Evolutionary conservation across 2,329 filamentous ascomycete genomes (phyloP), one percentile per base, ranked within the genome.

Genomic region (Dryadomyces quercivorus): DNA sequence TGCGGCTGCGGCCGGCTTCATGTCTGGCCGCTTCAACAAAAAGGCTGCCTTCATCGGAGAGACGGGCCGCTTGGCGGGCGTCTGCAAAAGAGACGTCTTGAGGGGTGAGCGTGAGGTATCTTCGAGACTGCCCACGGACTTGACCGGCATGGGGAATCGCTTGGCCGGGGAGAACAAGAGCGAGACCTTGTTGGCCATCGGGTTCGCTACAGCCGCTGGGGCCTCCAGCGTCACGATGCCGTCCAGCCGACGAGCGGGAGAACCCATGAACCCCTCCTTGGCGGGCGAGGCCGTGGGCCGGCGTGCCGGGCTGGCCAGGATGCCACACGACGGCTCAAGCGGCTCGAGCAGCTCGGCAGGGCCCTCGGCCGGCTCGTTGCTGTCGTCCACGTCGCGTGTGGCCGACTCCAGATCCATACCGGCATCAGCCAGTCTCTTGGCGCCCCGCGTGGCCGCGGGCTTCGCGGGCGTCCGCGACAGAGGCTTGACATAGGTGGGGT

Each of bases 381-480:
- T n/a, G 38, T 21, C 49, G 21, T 8, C n/a, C 7, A n/a, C 15
- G 16, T 60, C 57, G 43, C 40, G 44, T 2, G 51, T 43, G 2
- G 50, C 20, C 3, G 51, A 31, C 43, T 55, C 54, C 9, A 47
- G 42, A 22, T 56, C 50, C 5, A 57, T 45, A 16, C 54, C 57
- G n/a, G 53, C 54, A 2, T 16, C 31, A 36, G 46, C n/a, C 18
- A 56, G 51, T 1, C 34, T 31, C 26, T 44, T 47, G 16, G 26
- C 6, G 43, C 18, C 34, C 13, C 50, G 40, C 2, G 13, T 21
- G 12, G 62, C 56, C 51, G 70, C 67, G 9, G 74, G 72, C 62
- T 80, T 82, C 50, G 79, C 65, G 1, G 80, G 79, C 56, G 73
- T 77, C 66, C 76, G 80, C 66, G 72, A 73, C 63, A 82, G 66